Base-by-base conservation (phyloP, 768 basidiomycete species). In the Grammothele lineata region DNA sequence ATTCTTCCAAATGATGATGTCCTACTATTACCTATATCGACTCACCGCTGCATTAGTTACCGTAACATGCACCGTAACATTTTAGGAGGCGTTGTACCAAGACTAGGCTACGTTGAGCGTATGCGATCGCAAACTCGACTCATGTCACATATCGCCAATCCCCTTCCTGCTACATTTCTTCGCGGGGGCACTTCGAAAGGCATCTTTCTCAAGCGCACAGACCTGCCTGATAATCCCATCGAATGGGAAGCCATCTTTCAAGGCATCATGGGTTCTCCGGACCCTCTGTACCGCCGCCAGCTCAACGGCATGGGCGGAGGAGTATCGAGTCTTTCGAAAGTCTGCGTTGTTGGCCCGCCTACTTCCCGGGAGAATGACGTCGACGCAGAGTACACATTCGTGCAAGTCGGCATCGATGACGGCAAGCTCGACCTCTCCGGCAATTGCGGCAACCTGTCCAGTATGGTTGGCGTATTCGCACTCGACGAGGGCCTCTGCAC, bases 281-380 rank as follows among this genome's bases (percentile, higher is more conserved):
- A 91, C 57, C 71, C 80, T 2, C 68, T 74, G 45, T 67, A 85
- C 54, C 78, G 77, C 1, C 69, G 85, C 14, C 87, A 91, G 63
- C 70, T 89, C 12, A 81, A 91, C 54, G 87, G 87, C 10, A 86
- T 89, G 83, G 87, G 87, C 8, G 85, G 87, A 5, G 87, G 87
- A 3, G 66, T 85, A 8, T 84, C 82, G 14, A 85, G 82, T 47
- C 71, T 87, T 5, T 86, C 84, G 27, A 91, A 91, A 59, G 76
- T 88, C 14, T 79, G 77, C 54, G 75, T 90, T 37, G 79, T 89
- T 3, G 77, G 73, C 6, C 47, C 70, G 36, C 71, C 83, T 5
- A 70, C 76, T 0, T 57, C 63, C 1, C 64, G 62, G 10, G 76
- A 76, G 36, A 58, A 64, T 17, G 76, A 75, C 15, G 69, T 80